Evolutionary conservation across 768 basidiomycete species (phyloP), one percentile per base, ranked within the genome.

Genomic region (Termitomyces eurrhizus): DNA sequence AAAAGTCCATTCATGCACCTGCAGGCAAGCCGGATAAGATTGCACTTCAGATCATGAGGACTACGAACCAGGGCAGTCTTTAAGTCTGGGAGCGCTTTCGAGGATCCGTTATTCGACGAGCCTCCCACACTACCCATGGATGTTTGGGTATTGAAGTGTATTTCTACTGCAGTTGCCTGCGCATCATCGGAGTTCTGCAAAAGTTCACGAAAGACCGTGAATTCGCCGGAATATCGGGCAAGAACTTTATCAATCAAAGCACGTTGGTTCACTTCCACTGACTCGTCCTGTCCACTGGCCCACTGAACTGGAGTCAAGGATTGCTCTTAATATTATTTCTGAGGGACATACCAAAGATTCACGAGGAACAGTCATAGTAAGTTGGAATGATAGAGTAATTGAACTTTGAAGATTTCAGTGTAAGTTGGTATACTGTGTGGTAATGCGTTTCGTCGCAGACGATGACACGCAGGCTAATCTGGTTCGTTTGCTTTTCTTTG

Each of bases 211-310:
- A 82, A 82, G 9, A 82, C 82, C 18, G 95, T 96, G 66, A 95
- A 92, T 77, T 97, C 95, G 56, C 93, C 95, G 13, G 90, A 92
- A 75, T 99, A 99, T 29, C 96, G 81, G 11, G 96, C 94, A 24
- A 99, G 85, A 26, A 98, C 93, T 75, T 95, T 98, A 80, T 97
- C 95, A 56, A 98, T 96, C 59, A 97, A 78, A n/a, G 94, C 95
- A 21, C 95, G 84, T 71, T 96, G 95, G 72, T 96, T 96, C 50
- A 96, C 95, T 74, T 95, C 90, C 0, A 95, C 89, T 0, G 88
- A 83, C 68, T 92, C 90, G 67, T 92, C 90, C 64, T 86, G 80
- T 18, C 90, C 90, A 59, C 69, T 73, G 44, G 75, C 80, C 82
- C 81, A 83, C 82, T 83, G 59, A 24, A 35, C 32, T 29, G 39